phyloP scores from a whole-genome alignment of 495 filamentous ascomycete genomes.

The Aspergillus haitiensis region DNA sequence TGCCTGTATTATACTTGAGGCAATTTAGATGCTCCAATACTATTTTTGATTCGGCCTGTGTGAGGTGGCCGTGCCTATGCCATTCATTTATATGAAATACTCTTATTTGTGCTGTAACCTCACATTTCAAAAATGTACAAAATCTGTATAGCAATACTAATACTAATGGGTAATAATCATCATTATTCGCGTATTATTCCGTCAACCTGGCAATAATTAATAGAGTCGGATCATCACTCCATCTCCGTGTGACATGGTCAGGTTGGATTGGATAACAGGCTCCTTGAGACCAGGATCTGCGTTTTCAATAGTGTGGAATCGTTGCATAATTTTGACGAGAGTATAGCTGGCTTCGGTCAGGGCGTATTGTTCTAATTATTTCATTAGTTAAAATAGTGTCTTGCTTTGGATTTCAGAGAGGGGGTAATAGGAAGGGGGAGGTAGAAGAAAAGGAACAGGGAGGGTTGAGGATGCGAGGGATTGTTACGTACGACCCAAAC shows the following conservation, averaged over 20 bases:
- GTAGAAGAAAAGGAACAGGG: background rate
- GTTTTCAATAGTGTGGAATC: conserved; percentile 53
- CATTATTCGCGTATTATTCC: background rate
- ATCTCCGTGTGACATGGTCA: conserved; percentile 43
- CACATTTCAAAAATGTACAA: too few relatives aligned
- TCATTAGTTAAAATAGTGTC: background rate
- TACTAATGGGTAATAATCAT: background rate
- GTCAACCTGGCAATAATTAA: conserved; percentile 10
- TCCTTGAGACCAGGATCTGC: conserved; percentile 34
- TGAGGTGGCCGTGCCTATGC: too few relatives aligned
- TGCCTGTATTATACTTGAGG: too few relatives aligned
- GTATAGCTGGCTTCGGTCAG: conserved; percentile 80
- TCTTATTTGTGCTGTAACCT: too few relatives aligned
- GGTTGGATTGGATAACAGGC: conserved; percentile 35
- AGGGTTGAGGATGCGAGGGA: background rate
- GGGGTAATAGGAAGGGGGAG: background rate
- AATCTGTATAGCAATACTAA: background rate
- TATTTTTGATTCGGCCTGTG: too few relatives aligned
- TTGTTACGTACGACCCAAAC: conserved; percentile 73
- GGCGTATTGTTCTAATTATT: conserved; percentile 61
- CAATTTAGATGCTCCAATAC: too few relatives aligned
- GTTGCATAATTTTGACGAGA: conserved; percentile 69
- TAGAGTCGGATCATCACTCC: conserved; percentile 41
- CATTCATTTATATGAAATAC: too few relatives aligned
- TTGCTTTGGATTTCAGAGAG: background rate